A percentile compares a stretch with the other conserved stretches of the same genome.
phyloP scores from a whole-genome alignment of 2,329 filamentous ascomycete genomes.

The Claviceps arundinis region DNA sequence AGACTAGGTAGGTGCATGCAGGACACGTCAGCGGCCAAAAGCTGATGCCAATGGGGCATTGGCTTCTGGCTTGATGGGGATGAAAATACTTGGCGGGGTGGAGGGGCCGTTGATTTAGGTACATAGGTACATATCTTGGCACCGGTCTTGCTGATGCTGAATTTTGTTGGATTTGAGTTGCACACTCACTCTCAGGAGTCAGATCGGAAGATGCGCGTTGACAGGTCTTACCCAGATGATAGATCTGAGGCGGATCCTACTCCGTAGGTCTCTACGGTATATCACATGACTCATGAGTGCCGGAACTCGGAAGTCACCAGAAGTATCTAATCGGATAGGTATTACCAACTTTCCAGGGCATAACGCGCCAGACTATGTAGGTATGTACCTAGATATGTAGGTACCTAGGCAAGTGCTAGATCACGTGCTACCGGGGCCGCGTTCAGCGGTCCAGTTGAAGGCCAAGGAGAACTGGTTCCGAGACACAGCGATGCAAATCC shows the following conservation, averaged over 20 bases:
- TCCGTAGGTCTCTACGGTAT: too few species aligned
- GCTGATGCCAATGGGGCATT: not conserved
- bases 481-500: not conserved
- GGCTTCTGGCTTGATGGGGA: not conserved
- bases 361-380: too few species aligned
- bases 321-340: too few species aligned
- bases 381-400: too few species aligned
- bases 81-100: not conserved
- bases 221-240: too few species aligned
- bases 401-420: not conserved
- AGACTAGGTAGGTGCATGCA: not conserved
- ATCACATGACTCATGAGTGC: too few species aligned
- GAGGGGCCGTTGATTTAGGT: not conserved
- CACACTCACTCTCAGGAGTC: too few species aligned
- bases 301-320: too few species aligned
- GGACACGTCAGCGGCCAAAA: not conserved
- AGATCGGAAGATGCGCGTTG: too few species aligned
- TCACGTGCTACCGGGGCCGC: not conserved
- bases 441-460: not conserved
- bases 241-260: too few species aligned
- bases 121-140: not conserved
- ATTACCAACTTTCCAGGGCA: too few species aligned
- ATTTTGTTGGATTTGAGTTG: too few species aligned
- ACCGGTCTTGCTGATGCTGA: not conserved
- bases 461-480: not conserved